phyloP scores from a whole-genome alignment of 495 filamentous ascomycete species.

The Pyronema omphalodes region DNA sequence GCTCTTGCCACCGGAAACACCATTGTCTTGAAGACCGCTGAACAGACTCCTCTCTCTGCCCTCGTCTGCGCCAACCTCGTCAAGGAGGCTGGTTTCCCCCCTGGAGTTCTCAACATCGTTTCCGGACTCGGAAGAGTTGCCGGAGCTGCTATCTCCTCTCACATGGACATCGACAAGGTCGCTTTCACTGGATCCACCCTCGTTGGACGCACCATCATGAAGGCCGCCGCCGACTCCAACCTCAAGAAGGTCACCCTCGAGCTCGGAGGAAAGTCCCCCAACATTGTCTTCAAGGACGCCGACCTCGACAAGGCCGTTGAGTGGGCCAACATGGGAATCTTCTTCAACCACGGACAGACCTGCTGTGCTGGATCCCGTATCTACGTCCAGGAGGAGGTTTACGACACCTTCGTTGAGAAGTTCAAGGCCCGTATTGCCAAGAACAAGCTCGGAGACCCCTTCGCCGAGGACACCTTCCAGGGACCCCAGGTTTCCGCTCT shows the following conservation, averaged over 20 bases:
- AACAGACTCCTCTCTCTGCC: conserved; percentile 85
- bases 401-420: conserved; percentile 67
- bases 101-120: conserved; percentile 89
- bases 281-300: conserved; percentile 92
- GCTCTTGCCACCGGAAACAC: conserved; percentile 81
- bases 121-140: conserved; percentile 80
- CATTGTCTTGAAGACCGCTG: conserved; percentile 81
- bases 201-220: conserved; percentile 83
- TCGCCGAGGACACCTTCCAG: conserved; percentile 77
- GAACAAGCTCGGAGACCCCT: conserved; percentile 89
- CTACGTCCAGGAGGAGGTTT: conserved; percentile 89
- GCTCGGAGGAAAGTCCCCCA: conserved; percentile 93
- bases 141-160: conserved; percentile 75
- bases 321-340: conserved; percentile 98
- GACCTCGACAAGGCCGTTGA: conserved; percentile 86
- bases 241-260: conserved; percentile 99
- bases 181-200: conserved; percentile 93
- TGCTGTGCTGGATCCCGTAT: conserved; percentile 93
- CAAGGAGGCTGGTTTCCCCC: conserved; percentile 91
- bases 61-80: conserved; percentile 62
- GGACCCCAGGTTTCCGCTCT: conserved; percentile 89
- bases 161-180: conserved; percentile 98
- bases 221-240: conserved; percentile 86
- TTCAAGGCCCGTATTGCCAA: conserved; percentile 72
- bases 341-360: conserved; percentile 97